Conservation (phyloP, 2,329 filamentous ascomycete species). For the Beauveria asiatica region DNA sequence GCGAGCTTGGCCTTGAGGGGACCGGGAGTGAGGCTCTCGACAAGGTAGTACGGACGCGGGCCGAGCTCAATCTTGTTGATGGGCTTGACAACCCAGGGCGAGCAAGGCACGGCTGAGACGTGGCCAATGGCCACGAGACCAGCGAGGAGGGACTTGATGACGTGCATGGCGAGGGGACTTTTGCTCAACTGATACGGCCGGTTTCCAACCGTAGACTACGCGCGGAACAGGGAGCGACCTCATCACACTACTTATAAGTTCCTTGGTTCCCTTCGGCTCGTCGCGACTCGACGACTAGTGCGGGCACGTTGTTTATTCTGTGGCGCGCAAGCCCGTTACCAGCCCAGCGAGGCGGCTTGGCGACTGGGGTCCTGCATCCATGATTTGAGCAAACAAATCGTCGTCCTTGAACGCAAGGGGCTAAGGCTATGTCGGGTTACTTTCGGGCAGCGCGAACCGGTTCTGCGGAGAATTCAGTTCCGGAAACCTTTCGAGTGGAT, state of each 20-base stretch:
- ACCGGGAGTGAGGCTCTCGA: constrained; percentile 53
- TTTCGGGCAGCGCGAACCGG: neutral
- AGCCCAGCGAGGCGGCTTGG: neutral
- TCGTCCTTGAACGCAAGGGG: neutral
- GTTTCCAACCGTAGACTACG: neutral
- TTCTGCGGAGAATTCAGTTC: neutral
- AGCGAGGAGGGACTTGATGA: constrained; percentile 21
- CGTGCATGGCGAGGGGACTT: constrained; percentile 21
- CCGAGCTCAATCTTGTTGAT: constrained; percentile 49
- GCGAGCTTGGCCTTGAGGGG: constrained; percentile 51
- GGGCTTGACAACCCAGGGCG: constrained; percentile 20
- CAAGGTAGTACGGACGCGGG: constrained; percentile 55
- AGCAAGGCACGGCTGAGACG: constrained; percentile 20
- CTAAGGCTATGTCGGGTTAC: neutral
- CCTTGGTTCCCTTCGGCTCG: neutral
- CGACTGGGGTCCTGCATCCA: neutral
- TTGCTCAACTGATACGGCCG: neutral
- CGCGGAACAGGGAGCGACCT: neutral
- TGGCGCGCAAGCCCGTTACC: neutral
- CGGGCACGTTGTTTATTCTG: neutral
- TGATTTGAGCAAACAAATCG: neutral
- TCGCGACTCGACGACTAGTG: neutral
- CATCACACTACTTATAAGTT: constrained; percentile 6
- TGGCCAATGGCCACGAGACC: constrained; percentile 23
- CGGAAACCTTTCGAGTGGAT: neutral